Evolutionary conservation across 805 yeast species (phyloP).

Genomic region (Cyberlindnera galapagoensis): DNA sequence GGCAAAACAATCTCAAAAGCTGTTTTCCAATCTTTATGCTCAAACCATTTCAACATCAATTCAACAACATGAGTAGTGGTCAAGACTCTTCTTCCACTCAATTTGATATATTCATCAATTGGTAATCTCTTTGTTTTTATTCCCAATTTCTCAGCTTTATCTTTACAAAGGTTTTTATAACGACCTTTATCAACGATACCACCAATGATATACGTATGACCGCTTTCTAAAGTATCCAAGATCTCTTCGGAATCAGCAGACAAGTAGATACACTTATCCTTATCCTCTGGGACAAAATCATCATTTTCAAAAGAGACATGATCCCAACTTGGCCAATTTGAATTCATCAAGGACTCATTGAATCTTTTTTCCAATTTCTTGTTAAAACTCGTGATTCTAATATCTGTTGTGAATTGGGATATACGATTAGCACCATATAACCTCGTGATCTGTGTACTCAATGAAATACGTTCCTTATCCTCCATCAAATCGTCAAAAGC

Average conservation of each 20-base stretch:
- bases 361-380: conserved; percentile 63
- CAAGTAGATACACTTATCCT: conserved; percentile 51
- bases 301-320: conserved; percentile 44
- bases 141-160: conserved; percentile 73
- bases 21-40: conserved; percentile 70
- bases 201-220: conserved; percentile 79
- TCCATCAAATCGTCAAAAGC: conserved; percentile 87
- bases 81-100: conserved; percentile 81
- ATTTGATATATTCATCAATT: conserved; percentile 72
- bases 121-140: conserved; percentile 76
- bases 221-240: conserved; percentile 56
- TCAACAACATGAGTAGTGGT: conserved; percentile 97
- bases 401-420: conserved; percentile 47
- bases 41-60: conserved; percentile 73
- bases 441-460: conserved; percentile 76
- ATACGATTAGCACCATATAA: conserved; percentile 74
- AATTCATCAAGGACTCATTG: conserved; percentile 47
- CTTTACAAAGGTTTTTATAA: conserved; percentile 69
- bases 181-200: conserved; percentile 96
- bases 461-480: conserved; percentile 59
- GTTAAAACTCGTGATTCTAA: conserved; percentile 59
- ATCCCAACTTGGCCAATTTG: conserved; percentile 62
- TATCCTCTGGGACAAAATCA: conserved; percentile 25
- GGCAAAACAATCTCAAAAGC: conserved; percentile 90
- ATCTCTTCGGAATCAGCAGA: conserved; percentile 83